Base-by-base conservation (phyloP, 352 stramenopile genomes). In the Phytopythium sindhum region DNA sequence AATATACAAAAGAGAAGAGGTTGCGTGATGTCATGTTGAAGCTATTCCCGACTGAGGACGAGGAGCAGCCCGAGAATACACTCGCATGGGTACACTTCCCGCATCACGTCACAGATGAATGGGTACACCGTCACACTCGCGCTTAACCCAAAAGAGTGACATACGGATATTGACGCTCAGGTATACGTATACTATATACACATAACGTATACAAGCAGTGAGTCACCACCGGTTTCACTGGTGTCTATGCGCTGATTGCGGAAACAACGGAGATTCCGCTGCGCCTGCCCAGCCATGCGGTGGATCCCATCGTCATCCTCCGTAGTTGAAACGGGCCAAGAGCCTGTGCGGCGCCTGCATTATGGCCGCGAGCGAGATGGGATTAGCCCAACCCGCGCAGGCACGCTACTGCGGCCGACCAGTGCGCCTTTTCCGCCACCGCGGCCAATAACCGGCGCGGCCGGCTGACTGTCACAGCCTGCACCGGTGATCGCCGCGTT, bases 391-490 rank as follows among this genome's bases (percentile, higher is more conserved):
- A 51, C 44, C 44, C 44, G 44, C 44, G 4, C n/a, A 14, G 10
- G 44, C 42, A 48, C 42, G 39, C 39, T 19, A 19, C 39, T n/a
- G n/a, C 17, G 39, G 15, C 39, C 51, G 29, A 23, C 51, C 29
- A 12, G 37, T 61, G 56, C 56, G 56, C 9, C 52, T 58, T 19
- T 45, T 45, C 29, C 24, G 19, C 4, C 35, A 8, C 39, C 17
- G 17, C 35, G n/a, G 55, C 58, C 58, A 63, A 63, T 63, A 23
- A 57, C 31, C 19, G 60, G 45, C 23, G 9, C 39, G 39, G 17
- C 10, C 29, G 17, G 23, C 26, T 9, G 35, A 24, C 42, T 65
- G 60, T 65, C 60, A 65, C 35, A 28, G 60, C 23, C 19, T 5
- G 0, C 9, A 4, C 11, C 4, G 26, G 19, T 65, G 60, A 65